Conservation (phyloP, 768 basidiomycete genomes). For the Xerocomus spinulosus region DNA sequence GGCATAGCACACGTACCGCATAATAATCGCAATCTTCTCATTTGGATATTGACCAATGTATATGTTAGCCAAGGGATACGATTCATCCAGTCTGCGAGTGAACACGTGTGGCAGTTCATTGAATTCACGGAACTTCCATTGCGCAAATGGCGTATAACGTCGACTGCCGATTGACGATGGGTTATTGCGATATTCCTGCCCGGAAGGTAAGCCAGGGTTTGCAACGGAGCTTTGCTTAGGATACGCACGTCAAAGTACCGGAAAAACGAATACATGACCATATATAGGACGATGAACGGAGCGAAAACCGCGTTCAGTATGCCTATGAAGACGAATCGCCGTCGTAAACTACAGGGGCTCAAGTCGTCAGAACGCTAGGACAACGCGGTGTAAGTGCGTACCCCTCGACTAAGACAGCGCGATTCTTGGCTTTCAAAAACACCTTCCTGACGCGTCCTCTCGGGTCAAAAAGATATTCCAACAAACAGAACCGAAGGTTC, state of each 20-base stretch:
- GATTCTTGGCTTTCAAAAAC: slow-evolving; percentile 83
- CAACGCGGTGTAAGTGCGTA: slow-evolving; percentile 34
- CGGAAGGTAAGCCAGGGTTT: background rate
- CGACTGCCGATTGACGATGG: slow-evolving; percentile 92
- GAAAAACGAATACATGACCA: slow-evolving; percentile 99
- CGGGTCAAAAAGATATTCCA: slow-evolving; percentile 93
- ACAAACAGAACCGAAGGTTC: slow-evolving; percentile 93
- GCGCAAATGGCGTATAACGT: slow-evolving; percentile 89
- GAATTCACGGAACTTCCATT: slow-evolving; percentile 99
- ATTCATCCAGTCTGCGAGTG: slow-evolving; percentile 76
- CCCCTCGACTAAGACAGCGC: slow-evolving; percentile 77
- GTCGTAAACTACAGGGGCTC: slow-evolving; percentile 50
- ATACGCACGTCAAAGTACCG: slow-evolving; percentile 91
- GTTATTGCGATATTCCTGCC: slow-evolving; percentile 96
- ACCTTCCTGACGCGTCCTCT: slow-evolving; percentile 86
- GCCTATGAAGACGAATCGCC: slow-evolving; percentile 96
- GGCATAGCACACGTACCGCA: slow-evolving; percentile 59
- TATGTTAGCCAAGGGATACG: slow-evolving; percentile 85
- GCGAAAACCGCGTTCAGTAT: slow-evolving; percentile 92
- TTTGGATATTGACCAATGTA: slow-evolving; percentile 99
- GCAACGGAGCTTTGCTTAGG: background rate
- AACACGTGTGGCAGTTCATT: slow-evolving; percentile 97
- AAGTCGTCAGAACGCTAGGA: slow-evolving; percentile 1
- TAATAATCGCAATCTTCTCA: slow-evolving; percentile 82
- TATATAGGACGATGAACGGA: slow-evolving; percentile 94